Conservation (phyloP, 495 filamentous ascomycete genomes). For the Talaromyces ruber region DNA sequence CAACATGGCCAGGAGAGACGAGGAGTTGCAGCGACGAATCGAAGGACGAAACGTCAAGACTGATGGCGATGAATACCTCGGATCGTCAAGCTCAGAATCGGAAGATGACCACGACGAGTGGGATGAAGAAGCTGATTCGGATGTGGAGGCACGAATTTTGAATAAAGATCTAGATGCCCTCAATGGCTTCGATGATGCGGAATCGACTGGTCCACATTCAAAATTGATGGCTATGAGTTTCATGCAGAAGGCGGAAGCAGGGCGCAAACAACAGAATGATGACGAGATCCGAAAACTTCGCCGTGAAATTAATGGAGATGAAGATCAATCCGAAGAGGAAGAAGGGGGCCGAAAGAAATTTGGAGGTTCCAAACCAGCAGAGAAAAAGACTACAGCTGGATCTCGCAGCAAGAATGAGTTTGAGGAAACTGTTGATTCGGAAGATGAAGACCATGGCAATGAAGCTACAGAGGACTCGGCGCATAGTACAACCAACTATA, state of each 20-base stretch:
- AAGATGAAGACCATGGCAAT: slow-evolving; percentile 36
- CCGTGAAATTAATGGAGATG: slow-evolving; percentile 57
- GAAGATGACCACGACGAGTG: slow-evolving; percentile 52
- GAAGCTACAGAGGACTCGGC: not conserved
- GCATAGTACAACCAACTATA: not conserved
- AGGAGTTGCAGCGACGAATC: slow-evolving; percentile 76
- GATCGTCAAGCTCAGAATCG: slow-evolving; percentile 42
- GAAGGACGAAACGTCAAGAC: slow-evolving; percentile 60
- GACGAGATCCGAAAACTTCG: slow-evolving; percentile 67
- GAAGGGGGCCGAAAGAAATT: slow-evolving; percentile 59
- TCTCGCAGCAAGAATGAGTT: slow-evolving; percentile 42
- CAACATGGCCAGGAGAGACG: slow-evolving; percentile 77
- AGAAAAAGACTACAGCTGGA: slow-evolving; percentile 9
- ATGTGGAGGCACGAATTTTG: slow-evolving; percentile 43
- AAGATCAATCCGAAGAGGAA: slow-evolving; percentile 46
- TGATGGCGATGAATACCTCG: slow-evolving; percentile 39
- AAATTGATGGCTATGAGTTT: slow-evolving; percentile 73
- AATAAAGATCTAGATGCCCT: slow-evolving; percentile 50
- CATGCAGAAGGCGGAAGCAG: slow-evolving; percentile 81
- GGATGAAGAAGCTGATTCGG: slow-evolving; percentile 42
- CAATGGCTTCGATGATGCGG: slow-evolving; percentile 24
- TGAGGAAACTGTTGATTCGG: slow-evolving; percentile 48
- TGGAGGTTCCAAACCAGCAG: slow-evolving; percentile 28
- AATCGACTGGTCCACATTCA: slow-evolving; percentile 31
- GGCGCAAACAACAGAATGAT: slow-evolving; percentile 70